A percentile compares a stretch with the other conserved stretches of the same genome.
These are phyloP conservation scores for Cordia subcordata DNA, from an alignment of 257 asterid genomes.

Conservation along the genomic window DNA sequence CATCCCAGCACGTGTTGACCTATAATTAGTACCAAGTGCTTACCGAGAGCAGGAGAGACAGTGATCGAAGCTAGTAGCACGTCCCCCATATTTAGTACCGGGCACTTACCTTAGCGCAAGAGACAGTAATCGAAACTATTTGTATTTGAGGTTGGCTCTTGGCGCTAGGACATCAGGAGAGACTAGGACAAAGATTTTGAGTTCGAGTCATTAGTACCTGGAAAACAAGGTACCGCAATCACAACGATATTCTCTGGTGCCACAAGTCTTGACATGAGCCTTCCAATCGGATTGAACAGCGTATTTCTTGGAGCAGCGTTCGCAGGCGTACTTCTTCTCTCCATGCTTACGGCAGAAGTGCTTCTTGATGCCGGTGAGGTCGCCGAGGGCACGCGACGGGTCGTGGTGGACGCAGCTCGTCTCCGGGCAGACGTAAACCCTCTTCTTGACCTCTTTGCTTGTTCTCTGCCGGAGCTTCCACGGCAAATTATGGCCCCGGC, in stretches of 20 bases:
- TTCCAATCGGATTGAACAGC: conserved; percentile 92
- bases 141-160: too few relatives aligned
- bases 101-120: too few relatives aligned
- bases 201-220: conserved; percentile 46
- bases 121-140: too few relatives aligned
- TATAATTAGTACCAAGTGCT: too few relatives aligned
- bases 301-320: conserved; percentile 78
- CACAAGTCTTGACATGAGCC: conserved; percentile 92
- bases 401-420: conserved; percentile 66
- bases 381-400: conserved; percentile 82
- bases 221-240: conserved; percentile 93
- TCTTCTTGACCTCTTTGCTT: conserved; percentile 46
- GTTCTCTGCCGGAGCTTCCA: conserved; percentile 88
- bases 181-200: too few relatives aligned
- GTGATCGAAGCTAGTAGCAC: too few relatives aligned
- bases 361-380: conserved; percentile 84
- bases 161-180: too few relatives aligned
- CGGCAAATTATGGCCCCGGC: conserved; percentile 92
- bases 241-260: conserved; percentile 82
- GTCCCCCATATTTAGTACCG: too few relatives aligned
- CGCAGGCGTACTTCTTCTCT: conserved; percentile 78
- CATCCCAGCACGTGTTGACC: too few relatives aligned
- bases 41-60: too few relatives aligned
- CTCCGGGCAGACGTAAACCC: conserved; percentile 89
- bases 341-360: conserved; percentile 94